Base-by-base conservation (phyloP, 2,329 filamentous ascomycete genomes). In the Tolypocladium endophyticum region DNA sequence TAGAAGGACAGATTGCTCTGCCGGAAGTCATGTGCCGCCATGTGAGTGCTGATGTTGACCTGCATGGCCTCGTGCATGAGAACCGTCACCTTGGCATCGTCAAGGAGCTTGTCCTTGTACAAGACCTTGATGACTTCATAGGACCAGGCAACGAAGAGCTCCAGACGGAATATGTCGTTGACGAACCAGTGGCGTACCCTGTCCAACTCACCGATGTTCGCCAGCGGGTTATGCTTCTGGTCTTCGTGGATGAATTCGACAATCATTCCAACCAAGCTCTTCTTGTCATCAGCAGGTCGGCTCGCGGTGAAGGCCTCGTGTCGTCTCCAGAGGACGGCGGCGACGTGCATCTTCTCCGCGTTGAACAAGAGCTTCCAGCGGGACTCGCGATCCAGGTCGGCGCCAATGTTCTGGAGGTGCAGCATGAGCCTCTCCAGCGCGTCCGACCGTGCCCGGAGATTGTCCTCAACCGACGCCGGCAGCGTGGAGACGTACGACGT, bases 281-380 rank as follows among this genome's bases (percentile, higher is more conserved):
- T 85, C 67, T 87, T 86, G 50, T 85, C 79, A 43, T 83, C 82
- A 23, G 79, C 77, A 18, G 83, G 77, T 12, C 84, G 82, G 57
- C 78, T 79, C 57, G 82, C 79, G 9, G 87, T 79, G 57, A 87
- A 87, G 9, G 79, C 77, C 69, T 96, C 89, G 68, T 96, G 91
- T 58, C 84, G 80, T 62, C 86, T 86, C 92, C 93, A 97, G 43
- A 97, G 80, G 54, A 85, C 80, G 61, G 83, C 81, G 23, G 91
- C 90, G 41, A 92, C 89, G 52, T 88, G 85, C 75, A 97, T 82
- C 73, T 92, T 96, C 72, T 99, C 94, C 0, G 93, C 93, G 68
- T 93, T 87, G 79, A 87, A 89, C n/a, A 99, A 77, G 38, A 99
- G 75, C 63, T 82, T 81, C 92, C 92, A 97, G 65, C 86, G 86